Percentiles rank a stretch among this genome's conserved stretches.
Evolutionary conservation across 2,329 filamentous ascomycete genomes (phyloP).

Genomic region (Sphaceloma murrayae): DNA sequence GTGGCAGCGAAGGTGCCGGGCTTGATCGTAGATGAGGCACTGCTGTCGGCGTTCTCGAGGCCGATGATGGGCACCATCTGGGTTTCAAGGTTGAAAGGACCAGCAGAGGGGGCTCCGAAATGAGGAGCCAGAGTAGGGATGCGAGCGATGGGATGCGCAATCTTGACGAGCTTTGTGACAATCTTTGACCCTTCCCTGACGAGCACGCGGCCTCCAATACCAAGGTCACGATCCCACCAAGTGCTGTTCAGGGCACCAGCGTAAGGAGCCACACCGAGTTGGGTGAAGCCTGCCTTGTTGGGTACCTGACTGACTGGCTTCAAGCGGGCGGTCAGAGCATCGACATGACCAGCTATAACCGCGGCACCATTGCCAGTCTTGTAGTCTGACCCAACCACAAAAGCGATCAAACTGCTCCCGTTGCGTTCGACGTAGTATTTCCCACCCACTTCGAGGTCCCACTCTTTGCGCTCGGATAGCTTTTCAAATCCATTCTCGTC

Average conservation of each 20-base stretch:
- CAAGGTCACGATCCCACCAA: slow-evolving; percentile 95
- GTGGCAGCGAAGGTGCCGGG: slow-evolving; percentile 66
- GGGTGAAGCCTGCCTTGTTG: slow-evolving; percentile 74
- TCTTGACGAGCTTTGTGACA: slow-evolving; percentile 69
- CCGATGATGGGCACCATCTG: slow-evolving; percentile 92
- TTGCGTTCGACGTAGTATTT: slow-evolving; percentile 88
- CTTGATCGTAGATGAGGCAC: slow-evolving; percentile 16
- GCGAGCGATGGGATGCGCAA: slow-evolving; percentile 88
- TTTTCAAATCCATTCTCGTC: slow-evolving; percentile 63
- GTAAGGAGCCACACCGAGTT: slow-evolving; percentile 88
- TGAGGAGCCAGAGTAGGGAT: slow-evolving; percentile 90
- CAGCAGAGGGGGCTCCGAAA: slow-evolving; percentile 63
- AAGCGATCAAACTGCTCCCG: slow-evolving; percentile 75
- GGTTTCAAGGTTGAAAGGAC: slow-evolving; percentile 75
- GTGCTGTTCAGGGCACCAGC: slow-evolving; percentile 78
- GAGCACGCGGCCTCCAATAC: slow-evolving; percentile 80
- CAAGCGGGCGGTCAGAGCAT: slow-evolving; percentile 79
- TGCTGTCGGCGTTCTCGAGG: slow-evolving; percentile 58
- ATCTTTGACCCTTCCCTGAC: slow-evolving; percentile 76
- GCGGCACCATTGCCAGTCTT: slow-evolving; percentile 75
- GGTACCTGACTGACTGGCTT: slow-evolving; percentile 84
- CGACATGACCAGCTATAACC: slow-evolving; percentile 85
- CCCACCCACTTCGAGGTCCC: slow-evolving; percentile 71
- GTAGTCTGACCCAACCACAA: slow-evolving; percentile 71
- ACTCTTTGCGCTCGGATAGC: slow-evolving; percentile 70